phyloP scores from a whole-genome alignment of 2,329 filamentous ascomycete species.

The Ilyonectria mors-panacis region DNA sequence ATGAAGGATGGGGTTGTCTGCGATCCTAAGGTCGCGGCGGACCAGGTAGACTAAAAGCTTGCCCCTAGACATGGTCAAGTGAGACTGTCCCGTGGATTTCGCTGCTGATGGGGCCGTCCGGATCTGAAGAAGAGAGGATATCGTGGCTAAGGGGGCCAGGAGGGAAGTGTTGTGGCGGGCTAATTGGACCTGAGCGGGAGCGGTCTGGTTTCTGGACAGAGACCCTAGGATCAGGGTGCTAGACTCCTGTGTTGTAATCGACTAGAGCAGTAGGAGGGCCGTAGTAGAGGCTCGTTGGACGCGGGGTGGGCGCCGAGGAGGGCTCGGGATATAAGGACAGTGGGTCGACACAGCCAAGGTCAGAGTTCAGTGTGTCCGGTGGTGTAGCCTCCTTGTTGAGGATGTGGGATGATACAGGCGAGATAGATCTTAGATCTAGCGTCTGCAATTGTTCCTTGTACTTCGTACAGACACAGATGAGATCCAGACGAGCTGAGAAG shows the following conservation, averaged over 20 bases:
- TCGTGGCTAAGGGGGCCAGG: slow-evolving; percentile 2
- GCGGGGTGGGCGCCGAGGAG: slow-evolving; percentile 1
- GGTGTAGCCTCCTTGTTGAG: not conserved
- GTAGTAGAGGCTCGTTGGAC: slow-evolving; percentile 11
- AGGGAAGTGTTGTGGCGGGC: slow-evolving; percentile 10
- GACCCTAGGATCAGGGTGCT: slow-evolving; percentile 1
- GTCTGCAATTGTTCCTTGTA: not conserved
- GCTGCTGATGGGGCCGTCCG: slow-evolving; percentile 4
- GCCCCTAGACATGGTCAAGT: slow-evolving; percentile 51
- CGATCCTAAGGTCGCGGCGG: slow-evolving; percentile 79
- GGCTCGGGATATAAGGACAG: slow-evolving; percentile 12
- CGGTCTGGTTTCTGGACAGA: slow-evolving; percentile 3
- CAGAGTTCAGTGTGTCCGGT: slow-evolving; percentile 6
- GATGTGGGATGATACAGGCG: not conserved
- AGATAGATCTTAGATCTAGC: slow-evolving; percentile 14
- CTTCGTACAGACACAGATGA: slow-evolving; percentile 3
- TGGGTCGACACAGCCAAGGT: slow-evolving; percentile 14
- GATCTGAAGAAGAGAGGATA: slow-evolving; percentile 1
- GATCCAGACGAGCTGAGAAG: not conserved
- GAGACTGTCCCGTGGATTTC: not conserved
- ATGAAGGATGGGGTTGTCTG: slow-evolving; percentile 82
- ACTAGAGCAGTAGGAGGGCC: not conserved
- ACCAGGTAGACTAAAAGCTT: slow-evolving; percentile 79
- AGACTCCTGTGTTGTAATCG: not conserved
- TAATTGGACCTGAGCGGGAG: slow-evolving; percentile 4